A percentile compares a stretch with the other conserved stretches of the same genome.
Evolutionary conservation across 164 flowering plant genomes (phyloP).

Genomic region (Vitis amurensis): DNA sequence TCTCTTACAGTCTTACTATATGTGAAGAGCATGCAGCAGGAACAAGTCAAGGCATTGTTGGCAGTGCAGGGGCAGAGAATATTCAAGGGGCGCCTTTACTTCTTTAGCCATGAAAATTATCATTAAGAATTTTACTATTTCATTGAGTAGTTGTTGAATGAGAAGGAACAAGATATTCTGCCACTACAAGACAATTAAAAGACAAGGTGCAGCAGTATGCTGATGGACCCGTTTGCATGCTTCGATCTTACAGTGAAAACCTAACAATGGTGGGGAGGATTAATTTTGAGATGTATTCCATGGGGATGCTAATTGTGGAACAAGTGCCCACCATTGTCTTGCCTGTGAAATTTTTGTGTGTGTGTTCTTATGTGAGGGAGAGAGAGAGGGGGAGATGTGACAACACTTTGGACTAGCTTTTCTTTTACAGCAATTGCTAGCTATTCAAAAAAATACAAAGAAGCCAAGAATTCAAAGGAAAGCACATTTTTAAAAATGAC

Average conservation of each 20-base stretch:
- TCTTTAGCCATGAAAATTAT: background rate
- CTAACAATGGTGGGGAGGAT: conserved; percentile 6
- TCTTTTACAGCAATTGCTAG: conserved; percentile 18
- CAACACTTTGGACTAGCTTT: background rate
- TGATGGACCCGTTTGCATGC: conserved; percentile 7
- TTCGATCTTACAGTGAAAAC: conserved; percentile 9
- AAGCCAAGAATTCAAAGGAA: conserved; percentile 5
- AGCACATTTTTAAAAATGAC: conserved; percentile 8
- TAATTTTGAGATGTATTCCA: no score
- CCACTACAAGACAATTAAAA: conserved; percentile 18
- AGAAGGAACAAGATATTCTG: background rate
- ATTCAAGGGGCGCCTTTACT: background rate
- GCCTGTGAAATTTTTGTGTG: no score
- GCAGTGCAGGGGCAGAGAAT: background rate
- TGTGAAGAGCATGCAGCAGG: background rate
- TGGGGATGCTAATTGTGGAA: no score
- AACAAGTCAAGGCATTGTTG: background rate
- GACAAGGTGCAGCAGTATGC: conserved; percentile 17
- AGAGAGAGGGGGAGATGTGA: background rate
- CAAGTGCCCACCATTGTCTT: no score
- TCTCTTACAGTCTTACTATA: background rate
- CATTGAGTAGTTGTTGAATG: background rate
- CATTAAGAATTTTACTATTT: background rate
- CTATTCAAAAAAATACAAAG: background rate
- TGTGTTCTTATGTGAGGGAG: background rate